Evolutionary conservation across 441 rosid species (phyloP), one percentile per base, ranked within the genome.

Genomic region (Bruguiera hainesii): DNA sequence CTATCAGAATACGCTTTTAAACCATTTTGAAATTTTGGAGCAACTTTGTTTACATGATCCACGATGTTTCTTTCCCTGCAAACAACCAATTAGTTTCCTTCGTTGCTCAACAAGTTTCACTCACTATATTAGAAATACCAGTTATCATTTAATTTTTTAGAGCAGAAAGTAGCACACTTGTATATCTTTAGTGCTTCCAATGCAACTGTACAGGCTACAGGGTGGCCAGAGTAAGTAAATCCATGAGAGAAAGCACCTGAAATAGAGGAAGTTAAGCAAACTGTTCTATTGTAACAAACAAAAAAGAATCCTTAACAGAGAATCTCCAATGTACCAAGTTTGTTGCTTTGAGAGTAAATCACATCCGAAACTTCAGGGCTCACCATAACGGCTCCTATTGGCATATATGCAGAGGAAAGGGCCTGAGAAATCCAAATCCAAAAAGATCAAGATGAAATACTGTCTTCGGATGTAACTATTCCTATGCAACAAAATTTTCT

Each of bases 211-310:
- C 98, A 92, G 66, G 98, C 76, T 58, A 89, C 98, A 56, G 97
- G 98, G 81, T 92, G 99, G 69, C 98, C 99, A 23, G 99, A 90
- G 72, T 92, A 92, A 52, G 99, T 92, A 69, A 95, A 95, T 75
- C 99, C 98, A 80, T 95, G 99, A 60, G 91, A 85, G 79, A 95
- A 95, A 53, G 71, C 0, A 66, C 99, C 98, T 95, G 81, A 73
- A 7, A 75, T 15, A 30, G n/a, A 62, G 37, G 21, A 65, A 57
- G 67, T 66, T 28, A 67, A 25, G 70, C 52, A 60, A 63, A 76
- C 48, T 29, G 65, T 68, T 67, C 28, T 55, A 65, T 31, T 16
- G 59, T 29, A 59, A 58, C 8, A 39, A 5, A 25, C 23, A 53
- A 26, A 29, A 53, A 5, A 11, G 13, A 16, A 42, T 42, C 48